Evolutionary conservation across 192 early-diverging fungal genomes (phyloP).

Genomic region (Spizellomyces punctatus): DNA sequence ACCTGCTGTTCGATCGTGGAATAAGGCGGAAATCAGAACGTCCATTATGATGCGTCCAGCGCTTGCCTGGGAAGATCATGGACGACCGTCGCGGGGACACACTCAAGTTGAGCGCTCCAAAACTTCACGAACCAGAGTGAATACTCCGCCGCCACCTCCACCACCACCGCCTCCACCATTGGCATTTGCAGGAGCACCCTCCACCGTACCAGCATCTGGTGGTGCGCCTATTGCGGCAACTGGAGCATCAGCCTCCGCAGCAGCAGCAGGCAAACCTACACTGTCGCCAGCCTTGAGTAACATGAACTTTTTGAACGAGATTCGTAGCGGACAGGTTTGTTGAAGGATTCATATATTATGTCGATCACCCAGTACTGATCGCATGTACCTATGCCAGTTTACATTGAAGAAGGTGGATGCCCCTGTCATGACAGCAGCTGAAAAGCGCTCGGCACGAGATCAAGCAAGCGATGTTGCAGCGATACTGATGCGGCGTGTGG

Average conservation of each 20-base stretch:
- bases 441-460: conserved; percentile 20
- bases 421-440: conserved; percentile 10
- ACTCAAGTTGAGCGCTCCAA: too few species aligned
- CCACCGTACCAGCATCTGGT: conserved; percentile 2
- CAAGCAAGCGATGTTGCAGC: conserved; percentile 42
- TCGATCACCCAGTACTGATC: too few species aligned
- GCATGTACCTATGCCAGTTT: conserved; percentile 32
- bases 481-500: conserved; percentile 54
- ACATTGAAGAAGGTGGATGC: conserved; percentile 36
- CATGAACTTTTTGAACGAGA: conserved; percentile 29
- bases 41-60: too few species aligned
- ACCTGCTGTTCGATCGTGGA: neutral
- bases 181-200: conserved; percentile 12
- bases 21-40: neutral
- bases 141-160: conserved; percentile 31
- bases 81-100: too few species aligned
- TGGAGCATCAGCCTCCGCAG: neutral
- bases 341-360: neutral
- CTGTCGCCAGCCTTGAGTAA: neutral
- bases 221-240: neutral
- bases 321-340: conserved; percentile 43
- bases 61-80: too few species aligned
- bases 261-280: neutral
- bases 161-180: conserved; percentile 43
- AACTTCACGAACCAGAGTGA: neutral